A percentile compares a stretch with the other conserved stretches of the same genome.
These are phyloP conservation scores for Mortierella sp. DNA, from an alignment of 371 early-diverging fungal genomes.

Conservation along the genomic window DNA sequence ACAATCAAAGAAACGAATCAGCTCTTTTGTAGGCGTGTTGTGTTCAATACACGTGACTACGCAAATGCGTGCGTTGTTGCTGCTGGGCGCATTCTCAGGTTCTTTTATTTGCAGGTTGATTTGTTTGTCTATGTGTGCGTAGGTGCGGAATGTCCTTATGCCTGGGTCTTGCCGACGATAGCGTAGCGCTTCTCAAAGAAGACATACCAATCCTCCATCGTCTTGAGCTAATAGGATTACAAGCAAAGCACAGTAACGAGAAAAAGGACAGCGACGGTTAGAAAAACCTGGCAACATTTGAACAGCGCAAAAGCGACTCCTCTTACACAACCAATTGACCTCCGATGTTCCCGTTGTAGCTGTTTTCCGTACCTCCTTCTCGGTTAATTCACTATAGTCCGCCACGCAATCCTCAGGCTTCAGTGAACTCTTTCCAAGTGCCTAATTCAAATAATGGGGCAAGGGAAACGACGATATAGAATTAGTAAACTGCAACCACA, in stretches of 20 bases:
- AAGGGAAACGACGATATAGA: not conserved
- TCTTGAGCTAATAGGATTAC: slow-evolving; percentile 62
- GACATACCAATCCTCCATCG: slow-evolving; percentile 83
- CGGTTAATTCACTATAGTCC: slow-evolving; percentile 74
- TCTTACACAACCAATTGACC: not conserved
- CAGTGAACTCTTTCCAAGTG: slow-evolving; percentile 82
- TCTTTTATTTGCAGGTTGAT: not conserved
- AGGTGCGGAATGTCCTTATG: not conserved
- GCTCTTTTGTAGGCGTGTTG: not conserved
- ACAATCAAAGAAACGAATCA: not conserved
- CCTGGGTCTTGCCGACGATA: slow-evolving; percentile 72
- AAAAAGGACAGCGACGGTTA: not conserved
- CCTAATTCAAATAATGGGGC: slow-evolving; percentile 57
- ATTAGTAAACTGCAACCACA: not conserved
- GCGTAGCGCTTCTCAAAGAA: slow-evolving; percentile 84
- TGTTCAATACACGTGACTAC: not conserved
- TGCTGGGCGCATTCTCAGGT: not conserved
- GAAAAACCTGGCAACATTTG: not conserved
- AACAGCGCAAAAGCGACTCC: not conserved
- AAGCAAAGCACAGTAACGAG: not conserved
- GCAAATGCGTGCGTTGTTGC: not conserved
- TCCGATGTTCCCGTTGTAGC: not conserved
- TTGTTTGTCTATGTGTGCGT: not conserved
- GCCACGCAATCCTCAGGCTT: slow-evolving; percentile 82
- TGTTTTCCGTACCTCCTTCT: slow-evolving; percentile 69